A percentile compares a stretch with the other conserved stretches of the same genome.
phyloP scores from a whole-genome alignment of 2,329 filamentous ascomycete species.

The Fusarium sororula region DNA sequence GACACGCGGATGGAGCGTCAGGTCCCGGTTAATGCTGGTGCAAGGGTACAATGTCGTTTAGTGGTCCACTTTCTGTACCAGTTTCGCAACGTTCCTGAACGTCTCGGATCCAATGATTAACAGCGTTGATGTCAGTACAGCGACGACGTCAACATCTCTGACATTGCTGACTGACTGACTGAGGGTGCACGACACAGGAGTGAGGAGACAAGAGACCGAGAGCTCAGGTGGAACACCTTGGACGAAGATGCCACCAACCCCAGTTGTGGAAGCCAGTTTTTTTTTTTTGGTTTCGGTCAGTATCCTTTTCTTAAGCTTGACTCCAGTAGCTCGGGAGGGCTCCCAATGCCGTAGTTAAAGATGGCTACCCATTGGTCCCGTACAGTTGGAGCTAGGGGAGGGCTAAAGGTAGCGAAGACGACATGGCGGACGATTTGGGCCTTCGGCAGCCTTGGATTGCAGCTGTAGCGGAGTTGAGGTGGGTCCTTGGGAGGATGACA shows the following conservation, averaged over 20 bases:
- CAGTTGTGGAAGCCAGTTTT: background rate
- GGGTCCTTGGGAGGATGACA: constrained; percentile 24
- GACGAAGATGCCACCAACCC: background rate
- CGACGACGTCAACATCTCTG: constrained; percentile 2
- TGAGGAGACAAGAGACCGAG: background rate
- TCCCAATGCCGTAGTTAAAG: constrained; percentile 30
- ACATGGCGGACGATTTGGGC: constrained; percentile 9
- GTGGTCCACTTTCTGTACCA: constrained; percentile 6
- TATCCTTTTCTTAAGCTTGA: constrained; percentile 2
- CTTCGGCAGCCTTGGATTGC: constrained; percentile 19
- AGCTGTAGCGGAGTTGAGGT: constrained; percentile 15
- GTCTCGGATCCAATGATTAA: constrained; percentile 17
- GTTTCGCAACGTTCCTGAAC: constrained; percentile 28
- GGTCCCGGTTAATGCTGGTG: constrained; percentile 15
- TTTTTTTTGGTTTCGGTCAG: background rate
- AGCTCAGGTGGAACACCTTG: background rate
- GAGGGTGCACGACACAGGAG: background rate
- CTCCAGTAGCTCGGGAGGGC: constrained; percentile 22
- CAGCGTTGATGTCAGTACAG: constrained; percentile 17
- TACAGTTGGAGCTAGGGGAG: constrained; percentile 15
- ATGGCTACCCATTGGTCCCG: constrained; percentile 27
- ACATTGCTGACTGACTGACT: background rate
- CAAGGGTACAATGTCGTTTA: constrained; percentile 9
- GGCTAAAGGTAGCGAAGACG: constrained; percentile 5
- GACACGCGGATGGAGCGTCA: constrained; percentile 18